A percentile compares a stretch with the other conserved stretches of the same genome.
Evolutionary conservation across 2,329 filamentous ascomycete genomes (phyloP).

Genomic region (Chaetomium globosum): DNA sequence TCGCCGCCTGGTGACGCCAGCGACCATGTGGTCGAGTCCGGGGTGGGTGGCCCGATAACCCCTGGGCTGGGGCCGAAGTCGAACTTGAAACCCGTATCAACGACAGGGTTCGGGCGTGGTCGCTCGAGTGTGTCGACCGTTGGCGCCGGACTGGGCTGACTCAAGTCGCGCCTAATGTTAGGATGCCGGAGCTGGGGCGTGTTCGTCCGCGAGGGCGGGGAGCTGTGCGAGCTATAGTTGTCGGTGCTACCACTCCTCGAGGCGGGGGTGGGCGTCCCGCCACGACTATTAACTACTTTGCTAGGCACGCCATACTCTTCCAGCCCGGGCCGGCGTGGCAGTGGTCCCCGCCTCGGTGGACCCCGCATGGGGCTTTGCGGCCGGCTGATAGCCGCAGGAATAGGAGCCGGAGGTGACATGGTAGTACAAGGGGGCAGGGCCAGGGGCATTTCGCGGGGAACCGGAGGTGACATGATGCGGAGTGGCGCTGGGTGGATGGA

Average conservation of each 20-base stretch:
- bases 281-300: conserved; percentile 20
- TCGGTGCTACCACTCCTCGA: conserved; percentile 26
- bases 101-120: conserved; percentile 24
- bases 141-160: conserved; percentile 23
- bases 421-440: not conserved
- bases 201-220: conserved; percentile 28
- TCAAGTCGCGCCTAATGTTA: conserved; percentile 23
- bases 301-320: conserved; percentile 35
- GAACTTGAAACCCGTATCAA: conserved; percentile 37
- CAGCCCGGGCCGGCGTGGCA: conserved; percentile 32
- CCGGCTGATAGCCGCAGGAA: conserved; percentile 3
- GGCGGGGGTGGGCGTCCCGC: conserved; percentile 20
- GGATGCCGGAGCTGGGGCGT: conserved; percentile 32
- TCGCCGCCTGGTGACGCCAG: conserved; percentile 26
- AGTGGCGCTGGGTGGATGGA: conserved; percentile 34
- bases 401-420: not conserved
- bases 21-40: conserved; percentile 35
- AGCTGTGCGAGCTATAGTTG: conserved; percentile 28
- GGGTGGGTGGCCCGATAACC: conserved; percentile 29
- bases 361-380: conserved; percentile 30
- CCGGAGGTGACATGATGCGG: conserved; percentile 19
- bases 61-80: conserved; percentile 31
- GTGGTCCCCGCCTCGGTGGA: conserved; percentile 21
- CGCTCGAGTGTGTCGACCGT: conserved; percentile 21
- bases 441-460: not conserved